Conservation (phyloP, 1,139 yeast genomes). For the Debaryomyces sp. region DNA sequence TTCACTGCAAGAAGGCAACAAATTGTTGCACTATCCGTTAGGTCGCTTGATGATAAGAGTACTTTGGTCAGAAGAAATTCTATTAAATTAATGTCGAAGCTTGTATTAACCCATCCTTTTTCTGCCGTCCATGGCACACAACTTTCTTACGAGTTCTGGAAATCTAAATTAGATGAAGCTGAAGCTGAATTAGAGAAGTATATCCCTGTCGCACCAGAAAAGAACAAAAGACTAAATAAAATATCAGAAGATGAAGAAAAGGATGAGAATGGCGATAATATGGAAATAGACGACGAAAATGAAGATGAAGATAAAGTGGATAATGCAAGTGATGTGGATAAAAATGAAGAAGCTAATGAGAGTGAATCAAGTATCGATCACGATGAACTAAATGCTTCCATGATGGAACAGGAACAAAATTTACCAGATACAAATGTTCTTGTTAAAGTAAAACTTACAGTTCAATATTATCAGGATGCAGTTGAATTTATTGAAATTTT, state of each 20-base stretch:
- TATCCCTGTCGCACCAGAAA: constrained; percentile 13
- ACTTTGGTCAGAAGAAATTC: constrained; percentile 84
- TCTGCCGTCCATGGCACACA: constrained; percentile 78
- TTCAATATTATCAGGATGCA: constrained; percentile 77
- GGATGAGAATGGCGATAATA: constrained; percentile 24
- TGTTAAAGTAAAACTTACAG: constrained; percentile 49
- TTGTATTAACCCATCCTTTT: constrained; percentile 83
- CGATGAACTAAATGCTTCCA: constrained; percentile 12
- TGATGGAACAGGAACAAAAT: constrained; percentile 18
- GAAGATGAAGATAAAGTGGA: constrained; percentile 23
- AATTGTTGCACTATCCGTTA: constrained; percentile 64
- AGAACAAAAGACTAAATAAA: constrained; percentile 6
- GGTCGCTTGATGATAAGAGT: constrained; percentile 82
- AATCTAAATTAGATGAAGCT: constrained; percentile 53
- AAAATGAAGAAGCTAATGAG: constrained; percentile 11
- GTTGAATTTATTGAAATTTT: constrained; percentile 68
- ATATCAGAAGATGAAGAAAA: constrained; percentile 22
- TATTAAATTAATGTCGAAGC: constrained; percentile 68
- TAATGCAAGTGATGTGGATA: constrained; percentile 19
- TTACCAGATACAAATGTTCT: constrained; percentile 37
- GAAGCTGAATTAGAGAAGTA: constrained; percentile 43
- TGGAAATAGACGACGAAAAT: constrained; percentile 22
- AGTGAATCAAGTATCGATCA: constrained; percentile 14
- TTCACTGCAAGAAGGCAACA: constrained; percentile 63
- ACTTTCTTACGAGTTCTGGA: constrained; percentile 62